Evolutionary conservation across 805 yeast species (phyloP).

Genomic region (Candida xyloterini): DNA sequence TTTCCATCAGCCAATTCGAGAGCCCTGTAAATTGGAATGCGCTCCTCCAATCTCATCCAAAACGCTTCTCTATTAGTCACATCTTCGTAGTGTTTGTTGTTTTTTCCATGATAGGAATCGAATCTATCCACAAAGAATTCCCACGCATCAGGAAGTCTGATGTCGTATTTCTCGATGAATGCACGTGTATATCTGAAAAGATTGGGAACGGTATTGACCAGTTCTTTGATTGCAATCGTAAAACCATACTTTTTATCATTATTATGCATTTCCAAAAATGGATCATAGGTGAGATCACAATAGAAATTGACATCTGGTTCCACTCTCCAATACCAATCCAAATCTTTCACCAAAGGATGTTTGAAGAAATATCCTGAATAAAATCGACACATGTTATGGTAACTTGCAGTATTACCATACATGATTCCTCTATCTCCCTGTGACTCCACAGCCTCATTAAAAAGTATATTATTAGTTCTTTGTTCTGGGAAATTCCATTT

Average conservation of each 20-base stretch:
- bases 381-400: conserved; percentile 95
- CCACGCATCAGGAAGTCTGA: conserved; percentile 67
- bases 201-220: conserved; percentile 78
- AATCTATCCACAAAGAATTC: conserved; percentile 51
- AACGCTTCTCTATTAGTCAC: conserved; percentile 26
- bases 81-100: conserved; percentile 30
- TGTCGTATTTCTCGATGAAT: conserved; percentile 47
- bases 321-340: conserved; percentile 95
- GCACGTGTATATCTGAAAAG: conserved; percentile 70
- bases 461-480: conserved; percentile 35
- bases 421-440: conserved; percentile 84
- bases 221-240: conserved; percentile 73
- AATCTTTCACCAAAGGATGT: conserved; percentile 66
- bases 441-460: conserved; percentile 56
- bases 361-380: conserved; percentile 80
- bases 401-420: conserved; percentile 79
- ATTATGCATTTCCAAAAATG: conserved; percentile 75
- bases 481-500: conserved; percentile 71
- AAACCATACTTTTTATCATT: conserved; percentile 78
- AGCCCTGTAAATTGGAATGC: conserved; percentile 28
- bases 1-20: conserved; percentile 12
- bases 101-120: conserved; percentile 34
- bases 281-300: conserved; percentile 91
- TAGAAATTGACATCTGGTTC: conserved; percentile 90
- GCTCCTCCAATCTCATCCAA: conserved; percentile 24